Evolutionary conservation across 1,284 basidiomycete genomes (phyloP), one percentile per base, ranked within the genome.

Genomic region (Fomitopsis schrenkii): DNA sequence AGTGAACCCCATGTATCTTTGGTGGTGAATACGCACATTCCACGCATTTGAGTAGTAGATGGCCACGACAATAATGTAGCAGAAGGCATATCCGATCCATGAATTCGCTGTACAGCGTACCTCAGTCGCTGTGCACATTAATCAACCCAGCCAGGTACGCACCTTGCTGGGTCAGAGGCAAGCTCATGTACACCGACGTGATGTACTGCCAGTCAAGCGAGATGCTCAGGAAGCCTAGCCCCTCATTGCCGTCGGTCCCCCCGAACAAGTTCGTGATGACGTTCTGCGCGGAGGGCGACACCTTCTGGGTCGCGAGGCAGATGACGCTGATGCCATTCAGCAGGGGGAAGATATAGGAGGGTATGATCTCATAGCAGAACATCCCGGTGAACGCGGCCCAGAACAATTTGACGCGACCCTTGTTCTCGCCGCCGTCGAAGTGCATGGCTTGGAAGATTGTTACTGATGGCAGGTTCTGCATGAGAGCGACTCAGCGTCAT

Each of bases 141-240:
- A 6, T 28, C 58, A 40, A 36, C 50, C 8, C 60, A 46, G 30
- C 8, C 60, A 46, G 30, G 50, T n/a, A 58, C 69, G 57, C 63
- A 83, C 83, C 76, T 80, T 84, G 83, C 66, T 84, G 77, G 58
- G 80, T 68, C 50, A 88, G 63, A 58, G 82, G 82, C 63, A 79
- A 70, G 62, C 79, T 81, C 80, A 84, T 80, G 59, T 66, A 79
- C 72, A 60, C 62, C 2, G 86, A 85, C 2, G 79, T 81, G 64
- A 87, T 85, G 67, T 84, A 85, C 63, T 85, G 84, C 85, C 84
- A 87, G 67, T 87, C 86, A 28, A 86, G 80, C 8, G 80, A 82
- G 30, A 86, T 61, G 41, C 80, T 81, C 54, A 84, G 68, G 36
- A 90, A 67, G 0, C 86, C 86, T 40, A 87, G 74, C 1, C 87